Evolutionary conservation across 169 alveolate species (phyloP), one percentile per base, ranked within the genome.

Genomic region (Theileria annulata): DNA sequence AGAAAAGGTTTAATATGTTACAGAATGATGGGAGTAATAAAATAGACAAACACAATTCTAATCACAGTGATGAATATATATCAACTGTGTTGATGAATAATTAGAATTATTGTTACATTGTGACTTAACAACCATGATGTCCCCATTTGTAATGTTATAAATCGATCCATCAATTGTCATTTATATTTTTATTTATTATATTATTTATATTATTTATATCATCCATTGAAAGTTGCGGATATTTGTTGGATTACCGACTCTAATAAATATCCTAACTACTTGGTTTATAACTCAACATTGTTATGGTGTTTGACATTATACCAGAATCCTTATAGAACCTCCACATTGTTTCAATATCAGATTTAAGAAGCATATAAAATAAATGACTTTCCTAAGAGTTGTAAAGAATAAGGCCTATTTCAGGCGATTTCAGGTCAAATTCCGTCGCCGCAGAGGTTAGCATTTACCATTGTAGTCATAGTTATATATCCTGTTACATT

Each of bases 361-460:
- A 15, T 25, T 19, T 35, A 19, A 68, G 49, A 37, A 47, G 31
- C 17, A 15, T 0, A 47, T 68, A 17, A 30, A 15, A 84, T 87
- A 71, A 79, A 97, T 97, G 99, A 99, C 97, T 71, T 98, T 97
- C 94, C 98, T 97, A 42, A 98, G 98, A 92, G 96, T 95, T 77
- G 94, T 96, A 63, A 99, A 99, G 96, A 98, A 94, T 84, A 96
- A 93, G 90, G 99, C 99, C 70, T 99, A 98, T 95, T 98, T 95
- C 95, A 97, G 96, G 92, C 97, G 99, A 88, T 98, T 92, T 95
- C 99, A 99, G 94, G 99, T 97, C 85, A 96, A 97, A 88, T 96
- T 94, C 94, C 97, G 99, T 92, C 95, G 99, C 87, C 95, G 99
- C 92, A 95, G 99, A 75, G 96, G 97, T 94, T 71, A 66, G 92